Conservation (phyloP, 1,284 basidiomycete genomes). For the Bondarzewia mesenterica region DNA sequence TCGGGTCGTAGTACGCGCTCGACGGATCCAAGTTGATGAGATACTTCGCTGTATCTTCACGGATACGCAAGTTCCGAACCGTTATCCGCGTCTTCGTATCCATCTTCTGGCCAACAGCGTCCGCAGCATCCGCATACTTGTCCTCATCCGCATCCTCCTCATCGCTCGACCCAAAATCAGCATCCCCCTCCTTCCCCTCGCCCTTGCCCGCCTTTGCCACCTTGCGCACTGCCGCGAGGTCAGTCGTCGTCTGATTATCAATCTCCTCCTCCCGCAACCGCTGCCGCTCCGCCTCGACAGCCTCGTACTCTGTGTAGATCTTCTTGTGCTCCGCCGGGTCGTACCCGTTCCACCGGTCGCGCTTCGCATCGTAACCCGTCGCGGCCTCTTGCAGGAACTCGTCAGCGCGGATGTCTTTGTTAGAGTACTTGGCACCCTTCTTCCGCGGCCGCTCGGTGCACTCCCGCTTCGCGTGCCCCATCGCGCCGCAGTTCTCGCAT, state of each 20-base stretch:
- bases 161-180: constrained; percentile 95
- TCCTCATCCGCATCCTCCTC: constrained; percentile 92
- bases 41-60: constrained; percentile 99
- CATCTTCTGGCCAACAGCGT: constrained; percentile 95
- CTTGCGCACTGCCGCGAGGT: constrained; percentile 52
- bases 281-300: constrained; percentile 85
- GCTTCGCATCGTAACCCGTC: constrained; percentile 89
- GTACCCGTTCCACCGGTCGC: constrained; percentile 99
- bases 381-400: constrained; percentile 80
- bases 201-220: constrained; percentile 58
- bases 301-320: constrained; percentile 92
- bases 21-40: constrained; percentile 94
- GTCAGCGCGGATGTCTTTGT: constrained; percentile 86
- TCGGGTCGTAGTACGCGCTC: constrained; percentile 98
- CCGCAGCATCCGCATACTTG: constrained; percentile 96
- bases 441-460: constrained; percentile 95
- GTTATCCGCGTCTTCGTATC: constrained; percentile 98
- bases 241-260: constrained; percentile 92
- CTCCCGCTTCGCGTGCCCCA: constrained; percentile 88
- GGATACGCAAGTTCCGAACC: constrained; percentile 95
- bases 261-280: constrained; percentile 93
- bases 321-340: constrained; percentile 80
- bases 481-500: constrained; percentile 97
- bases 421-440: constrained; percentile 92
- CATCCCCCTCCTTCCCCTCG: constrained; percentile 59